These are phyloP conservation scores for Bacidia gigantensis DNA, from an alignment of 495 filamentous ascomycete genomes.

Conservation along the genomic window DNA sequence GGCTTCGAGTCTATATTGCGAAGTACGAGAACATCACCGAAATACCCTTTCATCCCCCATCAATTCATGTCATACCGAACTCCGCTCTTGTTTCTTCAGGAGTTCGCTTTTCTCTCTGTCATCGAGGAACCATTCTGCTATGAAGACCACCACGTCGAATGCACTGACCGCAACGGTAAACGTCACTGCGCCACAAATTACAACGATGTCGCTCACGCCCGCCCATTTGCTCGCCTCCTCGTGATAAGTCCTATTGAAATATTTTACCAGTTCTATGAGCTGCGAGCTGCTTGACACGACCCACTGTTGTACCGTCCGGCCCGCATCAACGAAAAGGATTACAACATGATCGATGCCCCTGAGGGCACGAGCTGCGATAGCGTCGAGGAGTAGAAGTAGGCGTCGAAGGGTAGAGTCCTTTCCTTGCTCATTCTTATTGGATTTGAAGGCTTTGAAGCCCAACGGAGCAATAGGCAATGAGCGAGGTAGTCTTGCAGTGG, in stretches of 20 bases:
- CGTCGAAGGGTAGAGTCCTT: neutral
- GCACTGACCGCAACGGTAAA: neutral
- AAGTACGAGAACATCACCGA: no score
- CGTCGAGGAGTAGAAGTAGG: constrained; percentile 1
- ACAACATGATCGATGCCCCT: constrained; percentile 2
- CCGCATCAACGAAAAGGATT: neutral
- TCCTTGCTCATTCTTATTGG: neutral
- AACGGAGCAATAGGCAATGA: neutral
- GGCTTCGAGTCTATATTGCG: no score
- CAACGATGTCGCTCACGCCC: neutral
- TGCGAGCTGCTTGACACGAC: neutral
- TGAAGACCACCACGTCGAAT: constrained; percentile 1
- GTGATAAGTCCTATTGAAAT: constrained; percentile 1
- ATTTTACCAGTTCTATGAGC: constrained; percentile 1
- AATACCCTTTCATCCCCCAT: no score
- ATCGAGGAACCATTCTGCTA: constrained; percentile 3
- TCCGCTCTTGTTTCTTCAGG: no score
- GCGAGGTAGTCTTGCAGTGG: neutral
- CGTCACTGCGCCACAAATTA: neutral
- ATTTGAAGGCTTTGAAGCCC: neutral
- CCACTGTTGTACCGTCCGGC: neutral
- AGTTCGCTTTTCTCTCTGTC: neutral
- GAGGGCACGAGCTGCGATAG: neutral
- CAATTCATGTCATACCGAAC: no score
- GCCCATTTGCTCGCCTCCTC: constrained; percentile 1